phyloP scores from a whole-genome alignment of 106 monocot genomes.

The Narthecium ossifragum region DNA sequence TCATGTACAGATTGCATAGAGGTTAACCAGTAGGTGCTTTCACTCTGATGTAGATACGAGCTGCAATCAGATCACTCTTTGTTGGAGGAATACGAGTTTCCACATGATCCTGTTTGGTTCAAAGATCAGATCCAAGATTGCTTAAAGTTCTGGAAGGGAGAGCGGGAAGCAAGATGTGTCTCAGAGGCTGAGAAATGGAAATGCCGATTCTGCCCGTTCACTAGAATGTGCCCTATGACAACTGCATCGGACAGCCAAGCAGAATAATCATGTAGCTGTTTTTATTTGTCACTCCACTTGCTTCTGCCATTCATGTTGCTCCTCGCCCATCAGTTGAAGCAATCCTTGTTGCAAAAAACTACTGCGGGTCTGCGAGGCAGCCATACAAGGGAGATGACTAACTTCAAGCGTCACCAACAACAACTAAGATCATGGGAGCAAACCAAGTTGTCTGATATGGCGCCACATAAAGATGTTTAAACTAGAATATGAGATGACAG shows the following conservation, averaged over 20 bases:
- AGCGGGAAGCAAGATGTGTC: constrained; percentile 46
- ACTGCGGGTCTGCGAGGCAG: too few species aligned
- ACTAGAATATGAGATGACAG: too few species aligned
- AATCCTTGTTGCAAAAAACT: too few species aligned
- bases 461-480: too few species aligned
- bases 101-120: constrained; percentile 58
- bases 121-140: constrained; percentile 28
- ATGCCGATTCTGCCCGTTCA: constrained; percentile 56
- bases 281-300: neutral
- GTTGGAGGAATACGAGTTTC: constrained; percentile 56
- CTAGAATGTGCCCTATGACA: constrained; percentile 25
- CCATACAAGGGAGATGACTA: too few species aligned
- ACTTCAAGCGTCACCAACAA: too few species aligned
- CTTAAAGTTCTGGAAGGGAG: constrained; percentile 52
- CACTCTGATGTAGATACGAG: constrained; percentile 55
- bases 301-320: too few species aligned
- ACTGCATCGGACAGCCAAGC: constrained; percentile 7
- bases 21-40: too few species aligned
- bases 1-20: too few species aligned
- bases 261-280: constrained; percentile 1
- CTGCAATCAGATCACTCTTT: constrained; percentile 55
- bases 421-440: too few species aligned
- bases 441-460: too few species aligned
- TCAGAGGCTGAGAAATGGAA: constrained; percentile 56
- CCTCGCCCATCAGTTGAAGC: too few species aligned